These are phyloP conservation scores for Flaveria linearis DNA, from an alignment of 129 eudicot species.

Conservation along the genomic window DNA sequence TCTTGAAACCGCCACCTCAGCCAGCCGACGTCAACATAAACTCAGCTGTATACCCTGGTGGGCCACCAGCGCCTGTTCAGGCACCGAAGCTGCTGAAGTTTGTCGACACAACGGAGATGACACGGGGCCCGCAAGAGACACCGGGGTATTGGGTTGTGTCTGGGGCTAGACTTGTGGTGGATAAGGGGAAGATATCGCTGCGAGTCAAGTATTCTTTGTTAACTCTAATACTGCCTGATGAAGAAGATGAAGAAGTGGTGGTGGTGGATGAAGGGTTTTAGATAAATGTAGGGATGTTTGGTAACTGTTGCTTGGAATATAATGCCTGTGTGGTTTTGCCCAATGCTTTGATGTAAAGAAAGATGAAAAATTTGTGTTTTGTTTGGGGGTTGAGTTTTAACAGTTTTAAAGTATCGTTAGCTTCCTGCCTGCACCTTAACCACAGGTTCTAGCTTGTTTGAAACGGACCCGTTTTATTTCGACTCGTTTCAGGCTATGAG, in stretches of 20 bases:
- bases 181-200: conserved; percentile 83
- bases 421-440: too few relatives aligned
- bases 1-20: conserved; percentile 70
- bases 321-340: not conserved
- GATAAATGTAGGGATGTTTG: not conserved
- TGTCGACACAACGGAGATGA: conserved; percentile 95
- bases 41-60: conserved; percentile 94
- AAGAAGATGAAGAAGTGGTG: conserved; percentile 47
- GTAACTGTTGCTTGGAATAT: conserved; percentile 2
- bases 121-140: conserved; percentile 88
- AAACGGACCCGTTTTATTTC: too few relatives aligned
- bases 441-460: too few relatives aligned
- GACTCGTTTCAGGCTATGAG: too few relatives aligned
- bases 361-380: not conserved
- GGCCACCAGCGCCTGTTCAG: conserved; percentile 84
- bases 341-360: conserved; percentile 12
- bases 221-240: conserved; percentile 75
- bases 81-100: conserved; percentile 82
- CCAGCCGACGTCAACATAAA: conserved; percentile 91
- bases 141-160: conserved; percentile 99
- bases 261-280: conserved; percentile 23
- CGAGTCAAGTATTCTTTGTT: conserved; percentile 83
- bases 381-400: too few relatives aligned
- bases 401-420: too few relatives aligned
- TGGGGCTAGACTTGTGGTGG: conserved; percentile 89